Percentiles rank a stretch among this genome's conserved stretches.
phyloP scores from a whole-genome alignment of 163 green algal genomes.

The Chlorella variabilis region DNA sequence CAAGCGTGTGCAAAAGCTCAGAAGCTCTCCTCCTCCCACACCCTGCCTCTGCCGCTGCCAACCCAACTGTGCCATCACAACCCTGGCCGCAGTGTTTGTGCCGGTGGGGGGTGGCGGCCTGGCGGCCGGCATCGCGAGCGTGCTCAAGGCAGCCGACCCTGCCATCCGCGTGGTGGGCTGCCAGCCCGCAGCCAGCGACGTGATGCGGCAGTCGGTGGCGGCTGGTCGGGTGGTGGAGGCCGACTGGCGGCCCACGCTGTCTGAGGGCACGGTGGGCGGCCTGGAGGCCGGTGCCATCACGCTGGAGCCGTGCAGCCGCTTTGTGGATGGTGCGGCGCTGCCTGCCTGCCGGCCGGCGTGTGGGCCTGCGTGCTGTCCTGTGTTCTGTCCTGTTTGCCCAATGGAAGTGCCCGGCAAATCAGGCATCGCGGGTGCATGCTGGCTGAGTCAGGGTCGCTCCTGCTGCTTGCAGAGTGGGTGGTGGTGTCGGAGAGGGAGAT shows the following conservation, averaged over 20 bases:
- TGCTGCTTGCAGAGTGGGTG: constrained; percentile 54
- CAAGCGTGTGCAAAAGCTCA: too few species aligned
- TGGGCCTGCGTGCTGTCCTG: not conserved
- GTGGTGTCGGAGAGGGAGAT: constrained; percentile 71
- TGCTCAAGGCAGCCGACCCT: constrained; percentile 60
- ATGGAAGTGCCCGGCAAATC: too few species aligned
- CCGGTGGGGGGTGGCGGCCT: constrained; percentile 79
- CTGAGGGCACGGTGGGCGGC: constrained; percentile 65
- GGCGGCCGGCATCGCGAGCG: constrained; percentile 61
- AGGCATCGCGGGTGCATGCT: too few species aligned
- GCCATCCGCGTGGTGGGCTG: constrained; percentile 62
- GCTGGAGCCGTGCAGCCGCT: constrained; percentile 54
- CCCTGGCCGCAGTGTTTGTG: constrained; percentile 58
- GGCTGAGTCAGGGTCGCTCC: not conserved
- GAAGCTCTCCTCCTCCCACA: too few species aligned
- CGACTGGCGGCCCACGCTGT: constrained; percentile 59
- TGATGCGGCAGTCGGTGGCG: constrained; percentile 64
- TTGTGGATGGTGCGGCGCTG: constrained; percentile 56
- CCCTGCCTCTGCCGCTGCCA: too few species aligned
- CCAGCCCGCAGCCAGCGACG: constrained; percentile 59
- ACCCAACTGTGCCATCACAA: not conserved
- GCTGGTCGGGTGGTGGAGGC: constrained; percentile 51
- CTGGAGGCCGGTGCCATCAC: constrained; percentile 68
- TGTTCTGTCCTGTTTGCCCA: too few species aligned
- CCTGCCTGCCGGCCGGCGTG: not conserved